phyloP scores from a whole-genome alignment of 805 yeast species.

The Saturnispora serradocipensis region DNA sequence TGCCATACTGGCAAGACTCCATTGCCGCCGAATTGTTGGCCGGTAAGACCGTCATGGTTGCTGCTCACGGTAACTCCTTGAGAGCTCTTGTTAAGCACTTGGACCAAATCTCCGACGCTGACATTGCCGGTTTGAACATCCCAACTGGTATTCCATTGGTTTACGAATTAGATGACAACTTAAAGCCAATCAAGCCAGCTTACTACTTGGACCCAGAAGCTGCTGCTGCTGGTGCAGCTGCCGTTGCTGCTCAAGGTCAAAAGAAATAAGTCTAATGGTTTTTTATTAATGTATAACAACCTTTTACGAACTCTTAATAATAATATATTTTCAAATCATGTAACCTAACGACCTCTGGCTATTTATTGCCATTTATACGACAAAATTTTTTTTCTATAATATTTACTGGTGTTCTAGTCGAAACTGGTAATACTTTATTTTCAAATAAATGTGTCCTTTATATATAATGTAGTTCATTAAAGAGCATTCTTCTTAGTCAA shows the following conservation, averaged over 20 bases:
- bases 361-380: no score
- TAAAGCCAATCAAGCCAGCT: slow-evolving; percentile 86
- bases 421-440: background rate
- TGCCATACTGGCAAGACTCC: slow-evolving; percentile 95
- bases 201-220: slow-evolving; percentile 99
- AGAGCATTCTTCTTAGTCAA: slow-evolving; percentile 65
- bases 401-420: no score
- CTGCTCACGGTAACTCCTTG: slow-evolving; percentile 98
- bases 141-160: slow-evolving; percentile 99
- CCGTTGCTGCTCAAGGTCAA: slow-evolving; percentile 94
- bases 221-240: slow-evolving; percentile 99
- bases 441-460: background rate
- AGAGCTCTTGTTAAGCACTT: slow-evolving; percentile 94
- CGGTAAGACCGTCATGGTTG: slow-evolving; percentile 85
- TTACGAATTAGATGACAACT: slow-evolving; percentile 80
- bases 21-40: slow-evolving; percentile 74
- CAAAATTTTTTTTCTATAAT: background rate
- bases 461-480: slow-evolving; percentile 6
- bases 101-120: slow-evolving; percentile 86
- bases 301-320: background rate
- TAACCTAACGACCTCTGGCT: no score
- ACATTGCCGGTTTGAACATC: slow-evolving; percentile 89
- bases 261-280: slow-evolving; percentile 33
- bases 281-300: background rate
- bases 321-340: background rate